A percentile compares a stretch with the other conserved stretches of the same genome.
Evolutionary conservation across 2,329 filamentous ascomycete genomes (phyloP).

Genomic region (Penicillium nordicum): DNA sequence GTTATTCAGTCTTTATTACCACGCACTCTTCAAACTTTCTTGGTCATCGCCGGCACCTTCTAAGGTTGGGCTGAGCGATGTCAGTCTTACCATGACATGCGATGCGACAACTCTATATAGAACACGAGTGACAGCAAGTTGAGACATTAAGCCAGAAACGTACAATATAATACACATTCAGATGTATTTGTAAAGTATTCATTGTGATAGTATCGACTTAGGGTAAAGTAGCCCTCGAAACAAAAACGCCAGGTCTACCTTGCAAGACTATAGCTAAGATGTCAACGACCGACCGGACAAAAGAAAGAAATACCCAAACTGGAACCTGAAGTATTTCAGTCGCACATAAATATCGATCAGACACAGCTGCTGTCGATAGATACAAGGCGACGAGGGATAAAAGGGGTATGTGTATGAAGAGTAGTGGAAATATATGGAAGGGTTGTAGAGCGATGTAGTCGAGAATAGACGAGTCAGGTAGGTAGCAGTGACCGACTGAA

Average conservation of each 20-base stretch:
- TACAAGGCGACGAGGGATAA: constrained; percentile 1
- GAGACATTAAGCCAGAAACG: background rate
- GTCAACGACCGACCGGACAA: constrained; percentile 9
- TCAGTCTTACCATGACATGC: constrained; percentile 2
- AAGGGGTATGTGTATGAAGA: constrained; percentile 1
- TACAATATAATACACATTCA: no score
- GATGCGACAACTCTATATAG: background rate
- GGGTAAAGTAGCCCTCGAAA: constrained; percentile 26
- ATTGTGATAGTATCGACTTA: constrained; percentile 2
- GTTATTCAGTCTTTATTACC: constrained; percentile 4
- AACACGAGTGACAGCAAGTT: background rate
- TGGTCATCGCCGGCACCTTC: background rate
- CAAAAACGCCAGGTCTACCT: constrained; percentile 12
- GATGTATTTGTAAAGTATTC: background rate
- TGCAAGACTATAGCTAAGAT: constrained; percentile 17
- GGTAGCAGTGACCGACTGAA: background rate
- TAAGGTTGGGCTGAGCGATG: background rate
- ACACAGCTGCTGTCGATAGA: background rate
- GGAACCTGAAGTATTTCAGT: constrained; percentile 1
- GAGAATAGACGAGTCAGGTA: background rate
- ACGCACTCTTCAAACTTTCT: background rate
- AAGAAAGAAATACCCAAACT: constrained; percentile 14
- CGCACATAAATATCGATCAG: background rate
- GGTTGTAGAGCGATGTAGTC: background rate
- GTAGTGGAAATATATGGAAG: background rate